Evolutionary conservation across 1,139 yeast genomes (phyloP).

Genomic region (Tardiomyces depauwii): DNA sequence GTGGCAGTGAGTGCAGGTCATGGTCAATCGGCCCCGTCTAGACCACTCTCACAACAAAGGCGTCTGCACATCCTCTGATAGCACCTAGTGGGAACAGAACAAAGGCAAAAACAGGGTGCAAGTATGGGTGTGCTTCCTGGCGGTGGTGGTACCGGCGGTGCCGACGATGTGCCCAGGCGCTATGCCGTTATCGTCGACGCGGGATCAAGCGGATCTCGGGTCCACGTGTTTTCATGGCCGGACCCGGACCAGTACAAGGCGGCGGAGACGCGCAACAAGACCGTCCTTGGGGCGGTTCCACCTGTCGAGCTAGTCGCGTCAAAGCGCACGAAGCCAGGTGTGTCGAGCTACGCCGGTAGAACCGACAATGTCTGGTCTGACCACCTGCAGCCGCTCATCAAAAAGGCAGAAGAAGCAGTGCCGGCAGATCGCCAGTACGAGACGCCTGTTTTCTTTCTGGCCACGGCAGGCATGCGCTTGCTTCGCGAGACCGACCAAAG

Average conservation of each 20-base stretch:
- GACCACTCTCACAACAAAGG: too few relatives aligned
- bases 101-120: too few relatives aligned
- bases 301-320: constrained; percentile 38
- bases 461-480: constrained; percentile 79
- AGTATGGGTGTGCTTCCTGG: too few relatives aligned
- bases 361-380: constrained; percentile 47
- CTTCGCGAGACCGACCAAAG: constrained; percentile 47
- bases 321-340: constrained; percentile 64
- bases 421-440: constrained; percentile 53
- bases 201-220: constrained; percentile 74
- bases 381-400: constrained; percentile 46
- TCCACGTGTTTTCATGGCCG: constrained; percentile 60
- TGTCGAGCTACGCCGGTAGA: constrained; percentile 41
- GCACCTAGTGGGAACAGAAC: too few relatives aligned
- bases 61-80: too few relatives aligned
- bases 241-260: constrained; percentile 24
- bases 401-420: constrained; percentile 44
- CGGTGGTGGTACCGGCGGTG: neutral
- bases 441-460: constrained; percentile 70
- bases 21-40: too few relatives aligned
- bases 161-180: neutral
- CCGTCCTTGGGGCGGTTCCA: constrained; percentile 10
- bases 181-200: constrained; percentile 71
- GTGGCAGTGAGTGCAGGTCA: too few relatives aligned
- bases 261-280: constrained; percentile 2